Base-by-base conservation (phyloP, 164 flowering plant species). In the Macadamia integrifolia region DNA sequence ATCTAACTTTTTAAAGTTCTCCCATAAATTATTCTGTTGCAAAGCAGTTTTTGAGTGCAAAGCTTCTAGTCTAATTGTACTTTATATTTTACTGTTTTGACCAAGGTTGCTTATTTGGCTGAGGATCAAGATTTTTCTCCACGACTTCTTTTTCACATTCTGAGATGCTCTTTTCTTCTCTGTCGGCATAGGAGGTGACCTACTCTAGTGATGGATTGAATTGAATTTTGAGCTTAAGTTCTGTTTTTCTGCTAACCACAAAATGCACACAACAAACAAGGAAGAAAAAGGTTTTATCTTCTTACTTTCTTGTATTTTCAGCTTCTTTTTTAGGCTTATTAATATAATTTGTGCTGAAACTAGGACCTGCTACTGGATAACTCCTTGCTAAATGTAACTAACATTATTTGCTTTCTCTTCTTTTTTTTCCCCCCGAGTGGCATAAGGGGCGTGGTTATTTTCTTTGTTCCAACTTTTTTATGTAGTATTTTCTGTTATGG, bases 131-230 rank as follows among this genome's bases (percentile, higher is more conserved):
- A 73, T 50, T 68, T 67, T 64, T 79, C 79, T 43, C 84, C 86
- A 14, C 79, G 83, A 8, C 74, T 83, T 31, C 76, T 83, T 46
- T 83, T 79, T 72, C 81, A 83, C 67, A 71, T 79, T 40, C 69
- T 83, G 52, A 64, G 86, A 60, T 81, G 86, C 76, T 79, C 76
- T 65, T 46, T 74, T 71, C 83, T 81, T 60, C 80, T 83, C 62
- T 77, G 81, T 62, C 61, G 23, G 66, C 69, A 82, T 67, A 23
- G 40, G 48, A 74, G 76, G 85, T 82, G 55, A 70, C 65, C 30
- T 52, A 29, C 53, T 48, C 18, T 28, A 58, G 40, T 28, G 8
- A 29, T 55, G 40, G 28, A 30, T 44, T 46, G 50, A 61, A 32
- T 68, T 32, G 23, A 44, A 12, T 42, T 40, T 31, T 61, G 11